A percentile compares a stretch with the other conserved stretches of the same genome.
Evolutionary conservation across 2,329 filamentous ascomycete species (phyloP).

Genomic region (Colletotrichum neosansevieriae): DNA sequence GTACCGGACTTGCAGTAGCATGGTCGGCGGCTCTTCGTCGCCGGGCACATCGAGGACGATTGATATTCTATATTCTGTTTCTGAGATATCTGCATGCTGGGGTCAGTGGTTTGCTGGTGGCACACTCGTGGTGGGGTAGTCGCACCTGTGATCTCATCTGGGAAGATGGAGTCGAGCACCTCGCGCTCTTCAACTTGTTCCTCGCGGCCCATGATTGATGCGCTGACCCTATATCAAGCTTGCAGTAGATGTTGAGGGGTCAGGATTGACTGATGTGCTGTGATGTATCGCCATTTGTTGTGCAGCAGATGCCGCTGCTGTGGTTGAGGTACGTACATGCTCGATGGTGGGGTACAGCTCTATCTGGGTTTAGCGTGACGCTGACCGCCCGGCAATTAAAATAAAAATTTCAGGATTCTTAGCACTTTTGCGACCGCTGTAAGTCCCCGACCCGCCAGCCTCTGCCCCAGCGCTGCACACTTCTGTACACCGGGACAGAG

Average conservation of each 20-base stretch:
- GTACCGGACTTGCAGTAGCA: conserved; percentile 88
- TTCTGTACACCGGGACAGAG: conserved; percentile 21
- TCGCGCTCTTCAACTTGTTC: conserved; percentile 97
- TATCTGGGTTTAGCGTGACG: conserved; percentile 31
- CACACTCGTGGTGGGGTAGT: conserved; percentile 38
- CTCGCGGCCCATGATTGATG: conserved; percentile 74
- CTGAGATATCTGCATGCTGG: conserved; percentile 78
- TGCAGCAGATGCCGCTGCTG: conserved; percentile 8
- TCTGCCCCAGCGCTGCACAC: not conserved
- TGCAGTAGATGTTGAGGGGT: not conserved
- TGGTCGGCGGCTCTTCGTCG: conserved; percentile 73
- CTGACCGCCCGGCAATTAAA: conserved; percentile 53
- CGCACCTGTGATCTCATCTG: conserved; percentile 93
- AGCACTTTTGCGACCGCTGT: conserved; percentile 27
- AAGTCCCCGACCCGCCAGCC: conserved; percentile 17
- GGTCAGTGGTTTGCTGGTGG: conserved; percentile 24
- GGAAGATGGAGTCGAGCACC: conserved; percentile 97
- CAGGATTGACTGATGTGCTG: not conserved
- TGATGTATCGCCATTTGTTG: conserved; percentile 1
- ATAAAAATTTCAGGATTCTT: conserved; percentile 44
- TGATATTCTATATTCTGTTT: conserved; percentile 87
- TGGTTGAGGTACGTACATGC: conserved; percentile 36
- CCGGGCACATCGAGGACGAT: conserved; percentile 84
- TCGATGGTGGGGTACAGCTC: conserved; percentile 35
- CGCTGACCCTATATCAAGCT: too few relatives aligned